These are phyloP conservation scores for Aspergillus ellipticus DNA, from an alignment of 495 filamentous ascomycete genomes.

Conservation along the genomic window DNA sequence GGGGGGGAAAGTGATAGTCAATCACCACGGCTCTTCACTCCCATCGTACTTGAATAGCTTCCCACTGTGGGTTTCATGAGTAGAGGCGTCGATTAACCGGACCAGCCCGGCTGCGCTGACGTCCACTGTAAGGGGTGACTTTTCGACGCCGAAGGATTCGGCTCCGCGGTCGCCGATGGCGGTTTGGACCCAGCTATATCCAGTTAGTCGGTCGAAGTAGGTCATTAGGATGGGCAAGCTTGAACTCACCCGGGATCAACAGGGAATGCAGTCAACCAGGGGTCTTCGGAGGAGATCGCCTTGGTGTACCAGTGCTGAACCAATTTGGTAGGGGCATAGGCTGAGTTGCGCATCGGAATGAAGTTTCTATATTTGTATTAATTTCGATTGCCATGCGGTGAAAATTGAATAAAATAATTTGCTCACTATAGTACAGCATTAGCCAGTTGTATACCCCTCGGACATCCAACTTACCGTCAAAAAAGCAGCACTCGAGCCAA, in stretches of 20 bases:
- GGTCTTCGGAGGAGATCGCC: slow-evolving; percentile 35
- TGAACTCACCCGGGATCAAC: slow-evolving; percentile 23
- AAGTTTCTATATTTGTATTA: slow-evolving; percentile 11
- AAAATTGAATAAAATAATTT: no score
- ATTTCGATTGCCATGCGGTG: no score
- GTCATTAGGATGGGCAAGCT: neutral
- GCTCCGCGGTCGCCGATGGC: slow-evolving; percentile 44
- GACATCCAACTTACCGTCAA: slow-evolving; percentile 5
- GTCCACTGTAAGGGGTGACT: slow-evolving; percentile 31
- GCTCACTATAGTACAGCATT: neutral
- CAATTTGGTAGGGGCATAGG: slow-evolving; percentile 38
- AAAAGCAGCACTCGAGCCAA: slow-evolving; percentile 27
- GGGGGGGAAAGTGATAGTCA: no score
- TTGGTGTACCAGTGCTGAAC: slow-evolving; percentile 36
- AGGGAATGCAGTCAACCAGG: slow-evolving; percentile 32
- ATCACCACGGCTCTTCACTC: slow-evolving; percentile 16
- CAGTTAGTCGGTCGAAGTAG: slow-evolving; percentile 21
- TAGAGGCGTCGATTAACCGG: slow-evolving; percentile 26
- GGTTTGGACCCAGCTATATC: slow-evolving; percentile 39
- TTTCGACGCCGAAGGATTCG: slow-evolving; percentile 25
- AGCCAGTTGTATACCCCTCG: neutral
- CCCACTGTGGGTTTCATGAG: slow-evolving; percentile 36
- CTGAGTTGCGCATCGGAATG: slow-evolving; percentile 25
- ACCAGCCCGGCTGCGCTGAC: slow-evolving; percentile 34
- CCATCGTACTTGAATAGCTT: slow-evolving; percentile 26